Evolutionary conservation across 169 alveolate genomes (phyloP), one percentile per base, ranked within the genome.

Genomic region (Besnoitia besnoiti): DNA sequence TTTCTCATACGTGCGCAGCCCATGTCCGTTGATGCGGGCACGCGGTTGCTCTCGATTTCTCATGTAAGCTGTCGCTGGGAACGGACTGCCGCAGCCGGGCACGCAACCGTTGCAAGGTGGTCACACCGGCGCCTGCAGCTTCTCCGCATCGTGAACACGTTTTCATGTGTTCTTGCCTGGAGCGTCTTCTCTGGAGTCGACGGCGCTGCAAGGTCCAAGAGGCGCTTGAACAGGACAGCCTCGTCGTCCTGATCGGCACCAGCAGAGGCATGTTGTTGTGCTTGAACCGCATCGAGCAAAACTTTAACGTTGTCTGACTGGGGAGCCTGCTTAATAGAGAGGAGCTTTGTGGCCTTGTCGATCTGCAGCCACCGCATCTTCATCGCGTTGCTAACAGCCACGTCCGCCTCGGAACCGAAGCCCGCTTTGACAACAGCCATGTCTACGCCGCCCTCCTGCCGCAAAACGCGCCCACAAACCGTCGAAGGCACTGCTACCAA

Each of bases 301-400:
- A 19, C 47, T 30, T 19, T n/a, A 30, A 67, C 80, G 44, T 35
- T 67, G 46, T 67, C 80, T 24, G 80, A 35, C 40, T n/a, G 4
- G 44, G 80, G 80, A 67, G 33, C 46, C 33, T 67, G 40, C 4
- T 67, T 67, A 44, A 67, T 37, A 0, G 49, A 16, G 1, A 91
- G 42, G 35, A 21, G 55, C 46, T 85, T 91, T 14, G 85, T 91
- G 44, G 73, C 73, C 82, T 91, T 91, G 61, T 91, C 94, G 67
- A 85, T 51, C 19, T 33, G n/a, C 47, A 77, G 47, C 89, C 89
- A 85, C 24, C 84, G 84, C 76, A 61, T 33, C 85, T 85, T 85
- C 79, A 91, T 46, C 14, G 94, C 94, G n/a, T 75, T 50, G 49
- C 67, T 39, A 40, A 76, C 42, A 35, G 85, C 92, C 12, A 89